Conservation (phyloP, 2,329 filamentous ascomycete species). For the Aureobasidium pullulans region DNA sequence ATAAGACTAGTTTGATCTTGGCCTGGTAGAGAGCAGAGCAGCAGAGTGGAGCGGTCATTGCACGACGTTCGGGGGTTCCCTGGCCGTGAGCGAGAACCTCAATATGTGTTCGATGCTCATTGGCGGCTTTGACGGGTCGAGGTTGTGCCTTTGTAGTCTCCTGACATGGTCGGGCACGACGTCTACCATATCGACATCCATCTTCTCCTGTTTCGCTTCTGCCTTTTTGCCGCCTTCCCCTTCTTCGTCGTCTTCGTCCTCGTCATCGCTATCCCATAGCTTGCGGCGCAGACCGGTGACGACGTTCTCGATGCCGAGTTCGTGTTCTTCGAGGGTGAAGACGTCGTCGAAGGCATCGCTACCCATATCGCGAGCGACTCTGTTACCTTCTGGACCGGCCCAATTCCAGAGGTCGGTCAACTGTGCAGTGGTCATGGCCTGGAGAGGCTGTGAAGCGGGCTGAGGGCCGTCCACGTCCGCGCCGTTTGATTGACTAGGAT, state of each 20-base stretch:
- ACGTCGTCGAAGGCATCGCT: conserved; percentile 49
- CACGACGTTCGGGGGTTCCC: conserved; percentile 8
- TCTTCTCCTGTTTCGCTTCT: conserved; percentile 39
- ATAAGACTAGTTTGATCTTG: neutral
- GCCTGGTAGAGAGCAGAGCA: neutral
- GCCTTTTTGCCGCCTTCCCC: conserved; percentile 46
- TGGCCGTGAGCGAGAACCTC: conserved; percentile 17
- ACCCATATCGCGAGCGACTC: conserved; percentile 31
- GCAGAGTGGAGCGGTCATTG: neutral
- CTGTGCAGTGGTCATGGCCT: conserved; percentile 38
- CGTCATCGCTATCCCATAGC: conserved; percentile 25
- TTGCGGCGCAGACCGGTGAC: conserved; percentile 60
- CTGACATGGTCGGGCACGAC: conserved; percentile 20
- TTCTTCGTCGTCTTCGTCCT: conserved; percentile 37
- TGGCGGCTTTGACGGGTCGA: conserved; percentile 23
- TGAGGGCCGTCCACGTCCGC: conserved; percentile 6
- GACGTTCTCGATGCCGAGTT: conserved; percentile 59
- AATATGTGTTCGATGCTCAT: conserved; percentile 25
- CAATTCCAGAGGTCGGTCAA: conserved; percentile 55
- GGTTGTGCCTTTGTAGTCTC: conserved; percentile 17
- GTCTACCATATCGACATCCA: conserved; percentile 42
- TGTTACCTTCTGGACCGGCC: conserved; percentile 43
- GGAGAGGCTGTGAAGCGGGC: conserved; percentile 2
- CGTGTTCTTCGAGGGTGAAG: conserved; percentile 65
- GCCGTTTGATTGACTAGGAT: neutral